These are phyloP conservation scores for Zygosaccharomyces lentus DNA, from an alignment of 805 yeast genomes.

Conservation along the genomic window DNA sequence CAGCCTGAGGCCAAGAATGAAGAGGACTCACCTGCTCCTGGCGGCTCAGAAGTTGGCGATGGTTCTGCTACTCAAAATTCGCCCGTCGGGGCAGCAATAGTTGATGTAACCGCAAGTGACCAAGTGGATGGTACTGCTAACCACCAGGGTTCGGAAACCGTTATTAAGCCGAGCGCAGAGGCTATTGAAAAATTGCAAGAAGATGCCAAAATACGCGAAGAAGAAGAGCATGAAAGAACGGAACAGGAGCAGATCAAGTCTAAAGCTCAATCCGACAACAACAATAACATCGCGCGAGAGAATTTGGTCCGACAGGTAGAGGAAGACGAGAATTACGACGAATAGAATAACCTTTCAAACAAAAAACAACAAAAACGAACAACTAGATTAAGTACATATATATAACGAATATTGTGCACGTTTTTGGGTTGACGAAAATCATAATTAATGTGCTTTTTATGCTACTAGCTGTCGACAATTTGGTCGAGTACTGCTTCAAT, in stretches of 20 bases:
- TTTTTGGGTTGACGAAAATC: not conserved
- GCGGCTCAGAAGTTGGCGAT: not conserved
- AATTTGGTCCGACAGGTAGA: constrained; percentile 38
- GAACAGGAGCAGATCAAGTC: constrained; percentile 10
- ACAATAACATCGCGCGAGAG: constrained; percentile 18
- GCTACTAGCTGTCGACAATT: constrained; percentile 39
- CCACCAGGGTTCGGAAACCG: constrained; percentile 18
- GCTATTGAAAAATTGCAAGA: constrained; percentile 40
- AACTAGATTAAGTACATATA: not conserved
- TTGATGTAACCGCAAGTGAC: not conserved
- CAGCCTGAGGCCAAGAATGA: not conserved
- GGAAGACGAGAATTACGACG: constrained; percentile 46
- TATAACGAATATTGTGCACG: constrained; percentile 1
- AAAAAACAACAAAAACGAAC: not conserved
- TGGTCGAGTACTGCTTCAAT: constrained; percentile 57
- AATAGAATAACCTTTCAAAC: constrained; percentile 21
- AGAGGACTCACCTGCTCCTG: not conserved
- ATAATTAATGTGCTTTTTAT: not conserved
- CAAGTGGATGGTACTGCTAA: constrained; percentile 5
- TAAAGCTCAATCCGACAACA: constrained; percentile 6
- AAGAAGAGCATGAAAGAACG: constrained; percentile 29
- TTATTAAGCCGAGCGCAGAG: constrained; percentile 35
- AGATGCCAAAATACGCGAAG: constrained; percentile 39
- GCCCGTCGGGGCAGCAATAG: not conserved
- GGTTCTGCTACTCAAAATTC: not conserved